Conservation (phyloP, 2,329 filamentous ascomycete species). For the Trichoderma semiorbis region DNA sequence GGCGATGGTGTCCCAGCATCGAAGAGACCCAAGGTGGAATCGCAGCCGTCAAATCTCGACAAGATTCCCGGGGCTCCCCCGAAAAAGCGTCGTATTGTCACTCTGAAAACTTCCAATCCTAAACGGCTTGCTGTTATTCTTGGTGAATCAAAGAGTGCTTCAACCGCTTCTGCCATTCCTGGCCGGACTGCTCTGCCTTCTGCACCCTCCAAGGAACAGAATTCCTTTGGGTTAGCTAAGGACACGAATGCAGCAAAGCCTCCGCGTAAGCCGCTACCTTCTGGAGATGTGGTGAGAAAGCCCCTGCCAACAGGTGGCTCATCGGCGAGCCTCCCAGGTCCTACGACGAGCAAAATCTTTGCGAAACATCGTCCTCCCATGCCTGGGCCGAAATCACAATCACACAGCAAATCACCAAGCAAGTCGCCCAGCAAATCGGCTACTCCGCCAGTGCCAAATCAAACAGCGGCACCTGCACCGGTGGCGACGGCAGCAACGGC, state of each 20-base stretch:
- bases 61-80: constrained; percentile 1
- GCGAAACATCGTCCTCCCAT: constrained; percentile 25
- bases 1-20: constrained; percentile 35
- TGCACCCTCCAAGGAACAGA: constrained; percentile 28
- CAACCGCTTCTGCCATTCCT: constrained; percentile 18
- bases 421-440: constrained; percentile 22
- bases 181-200: constrained; percentile 35
- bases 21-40: constrained; percentile 39
- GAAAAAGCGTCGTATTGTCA: constrained; percentile 37
- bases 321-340: constrained; percentile 24
- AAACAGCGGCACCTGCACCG: constrained; percentile 25
- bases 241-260: constrained; percentile 35
- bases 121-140: constrained; percentile 35
- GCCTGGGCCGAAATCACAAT: constrained; percentile 18
- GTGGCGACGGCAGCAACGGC: constrained; percentile 20
- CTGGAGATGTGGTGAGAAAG: constrained; percentile 26
- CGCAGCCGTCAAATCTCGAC: constrained; percentile 23
- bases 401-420: constrained; percentile 21
- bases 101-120: constrained; percentile 34
- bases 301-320: constrained; percentile 33
- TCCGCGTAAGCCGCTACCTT: constrained; percentile 31
- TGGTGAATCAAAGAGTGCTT: constrained; percentile 24
- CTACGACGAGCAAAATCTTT: constrained; percentile 28
- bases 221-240: constrained; percentile 24
- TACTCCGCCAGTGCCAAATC: constrained; percentile 23